Conservation (phyloP, 2,329 filamentous ascomycete genomes). For the Metarhizium guizhouense region DNA sequence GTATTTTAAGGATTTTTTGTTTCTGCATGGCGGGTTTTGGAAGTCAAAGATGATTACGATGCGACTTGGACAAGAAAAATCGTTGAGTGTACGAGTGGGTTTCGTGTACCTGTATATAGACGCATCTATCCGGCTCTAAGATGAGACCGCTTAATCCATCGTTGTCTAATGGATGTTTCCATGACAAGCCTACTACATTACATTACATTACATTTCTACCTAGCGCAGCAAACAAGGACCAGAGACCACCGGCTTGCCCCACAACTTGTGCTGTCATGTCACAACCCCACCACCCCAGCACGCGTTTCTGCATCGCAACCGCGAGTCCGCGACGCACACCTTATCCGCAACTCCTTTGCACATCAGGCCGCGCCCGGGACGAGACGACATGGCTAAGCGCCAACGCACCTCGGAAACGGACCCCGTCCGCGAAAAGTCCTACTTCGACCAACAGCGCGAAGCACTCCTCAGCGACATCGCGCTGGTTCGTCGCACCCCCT, state of each 20-base stretch:
- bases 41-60: constrained; percentile 6
- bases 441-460: constrained; percentile 71
- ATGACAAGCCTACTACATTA: too few species aligned
- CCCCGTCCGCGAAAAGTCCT: constrained; percentile 37
- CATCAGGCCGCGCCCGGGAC: neutral
- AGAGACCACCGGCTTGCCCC: too few species aligned
- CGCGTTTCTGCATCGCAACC: too few species aligned
- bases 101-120: constrained; percentile 1
- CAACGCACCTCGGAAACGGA: constrained; percentile 11
- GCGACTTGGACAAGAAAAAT: constrained; percentile 7
- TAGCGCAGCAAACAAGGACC: too few species aligned
- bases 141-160: neutral
- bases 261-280: too few species aligned
- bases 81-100: neutral
- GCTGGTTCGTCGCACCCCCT: constrained; percentile 37
- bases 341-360: too few species aligned
- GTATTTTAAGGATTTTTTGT: constrained; percentile 1
- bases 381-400: constrained; percentile 7
- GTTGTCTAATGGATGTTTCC: neutral
- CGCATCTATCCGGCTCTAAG: neutral
- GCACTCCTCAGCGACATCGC: constrained; percentile 64
- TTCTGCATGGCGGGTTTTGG: constrained; percentile 17
- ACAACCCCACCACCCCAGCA: too few species aligned
- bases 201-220: too few species aligned
- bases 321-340: too few species aligned